A percentile compares a stretch with the other conserved stretches of the same genome.
Conservation (phyloP, 2,329 filamentous ascomycete species). For the Monosporascus cannonballus region DNA sequence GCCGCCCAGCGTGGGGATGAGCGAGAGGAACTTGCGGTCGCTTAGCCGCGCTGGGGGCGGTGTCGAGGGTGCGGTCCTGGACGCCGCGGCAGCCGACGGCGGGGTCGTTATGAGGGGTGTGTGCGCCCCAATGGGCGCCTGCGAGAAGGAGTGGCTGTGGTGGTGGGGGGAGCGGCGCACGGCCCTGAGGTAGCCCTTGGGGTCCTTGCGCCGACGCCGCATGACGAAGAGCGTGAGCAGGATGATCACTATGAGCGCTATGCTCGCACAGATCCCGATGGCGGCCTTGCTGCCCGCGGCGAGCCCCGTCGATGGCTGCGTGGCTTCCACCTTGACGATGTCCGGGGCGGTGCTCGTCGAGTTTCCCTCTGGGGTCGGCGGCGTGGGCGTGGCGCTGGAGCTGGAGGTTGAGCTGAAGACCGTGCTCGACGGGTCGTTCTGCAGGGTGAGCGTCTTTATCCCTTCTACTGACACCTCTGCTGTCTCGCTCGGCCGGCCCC, state of each 20-base stretch:
- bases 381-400: not conserved
- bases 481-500: not conserved
- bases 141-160: conserved; percentile 18
- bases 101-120: conserved; percentile 37
- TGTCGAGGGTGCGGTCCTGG: conserved; percentile 27
- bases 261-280: conserved; percentile 35
- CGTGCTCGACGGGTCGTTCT: not conserved
- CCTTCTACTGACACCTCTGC: not conserved
- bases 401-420: not conserved
- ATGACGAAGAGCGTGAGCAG: conserved; percentile 32
- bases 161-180: conserved; percentile 15
- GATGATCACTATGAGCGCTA: conserved; percentile 32
- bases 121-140: conserved; percentile 27
- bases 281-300: conserved; percentile 37
- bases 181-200: conserved; percentile 13
- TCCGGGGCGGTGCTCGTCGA: conserved; percentile 16
- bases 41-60: conserved; percentile 44
- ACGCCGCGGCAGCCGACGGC: conserved; percentile 22
- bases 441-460: not conserved
- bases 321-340: conserved; percentile 1
- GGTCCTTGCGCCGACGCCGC: conserved; percentile 22
- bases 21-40: conserved; percentile 38
- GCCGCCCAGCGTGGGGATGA: conserved; percentile 20
- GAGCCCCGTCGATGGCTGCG: conserved; percentile 16
- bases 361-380: conserved; percentile 6